Evolutionary conservation across 1,284 basidiomycete genomes (phyloP).

Genomic region (Mycena citricolor): DNA sequence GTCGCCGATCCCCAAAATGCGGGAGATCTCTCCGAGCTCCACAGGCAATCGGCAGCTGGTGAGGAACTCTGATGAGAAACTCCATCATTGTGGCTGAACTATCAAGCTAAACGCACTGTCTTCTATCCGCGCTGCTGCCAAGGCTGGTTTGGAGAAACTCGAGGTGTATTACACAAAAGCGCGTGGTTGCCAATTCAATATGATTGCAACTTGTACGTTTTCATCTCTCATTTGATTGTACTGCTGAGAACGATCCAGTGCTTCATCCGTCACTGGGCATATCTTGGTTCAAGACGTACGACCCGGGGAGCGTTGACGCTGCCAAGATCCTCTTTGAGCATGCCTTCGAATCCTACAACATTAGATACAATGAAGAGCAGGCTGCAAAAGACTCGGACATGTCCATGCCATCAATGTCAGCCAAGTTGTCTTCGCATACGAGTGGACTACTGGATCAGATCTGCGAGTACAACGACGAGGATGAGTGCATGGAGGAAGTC

Average conservation of each 20-base stretch:
- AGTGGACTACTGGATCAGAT: no score
- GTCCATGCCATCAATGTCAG: no score
- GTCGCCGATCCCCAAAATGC: no score
- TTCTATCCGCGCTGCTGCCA: constrained; percentile 1
- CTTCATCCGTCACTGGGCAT: constrained; percentile 12
- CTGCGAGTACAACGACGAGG: no score
- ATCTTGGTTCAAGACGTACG: constrained; percentile 8
- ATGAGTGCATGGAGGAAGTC: background rate
- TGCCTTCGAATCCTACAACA: constrained; percentile 2
- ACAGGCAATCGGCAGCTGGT: no score
- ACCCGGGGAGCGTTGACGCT: background rate
- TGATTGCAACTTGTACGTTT: constrained; percentile 10
- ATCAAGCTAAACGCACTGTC: no score
- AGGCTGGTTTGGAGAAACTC: constrained; percentile 6
- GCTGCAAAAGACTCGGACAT: background rate
- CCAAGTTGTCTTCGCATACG: no score
- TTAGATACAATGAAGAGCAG: background rate
- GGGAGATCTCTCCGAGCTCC: no score
- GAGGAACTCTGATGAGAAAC: no score
- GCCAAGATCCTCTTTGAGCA: constrained; percentile 13
- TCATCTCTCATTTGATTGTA: background rate
- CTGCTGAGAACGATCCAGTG: background rate
- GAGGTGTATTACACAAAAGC: constrained; percentile 6
- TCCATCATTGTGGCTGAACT: no score
- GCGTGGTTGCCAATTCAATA: constrained; percentile 8